Evolutionary conservation across 352 stramenopile species (phyloP), one percentile per base, ranked within the genome.

Genomic region (Globisporangium parvum): DNA sequence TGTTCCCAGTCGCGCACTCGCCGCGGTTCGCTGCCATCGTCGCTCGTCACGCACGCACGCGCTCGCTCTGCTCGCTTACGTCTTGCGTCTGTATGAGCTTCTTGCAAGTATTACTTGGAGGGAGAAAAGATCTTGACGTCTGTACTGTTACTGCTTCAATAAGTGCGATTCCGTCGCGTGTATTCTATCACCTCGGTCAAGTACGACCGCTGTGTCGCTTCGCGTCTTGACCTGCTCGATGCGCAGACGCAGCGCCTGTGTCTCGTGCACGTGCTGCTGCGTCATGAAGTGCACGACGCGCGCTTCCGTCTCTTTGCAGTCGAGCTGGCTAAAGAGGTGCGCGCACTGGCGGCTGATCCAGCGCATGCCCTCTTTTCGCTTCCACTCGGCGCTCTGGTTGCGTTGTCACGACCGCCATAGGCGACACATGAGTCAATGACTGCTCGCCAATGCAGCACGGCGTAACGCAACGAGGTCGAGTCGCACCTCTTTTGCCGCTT

Each of bases 1-100:
- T 82, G 82, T 99, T 99, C 55, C 59, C 71, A 42, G 96, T 99
- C 85, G 98, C 96, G 68, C 94, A 98, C 72, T 98, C 95, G 57
- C 95, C 95, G 15, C 53, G 56, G 17, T 20, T 23, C 41, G 59
- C 59, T 49, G 53, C 53, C 52, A 65, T 65, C n/a, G 31, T 55
- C 21, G 17, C 37, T 55, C 20, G 15, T 45, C 15, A 21, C 18
- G 14, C 39, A 45, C 15, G 39, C 14, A 6, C n/a, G 35, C n/a
- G n/a, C 12, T 26, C 14, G 6, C 5, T 35, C n/a, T 33, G 20
- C 12, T 17, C 23, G 3, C 26, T 41, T 14, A 2, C n/a, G n/a
- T n/a, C 15, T 28, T 49, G 45, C 28, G 33, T 33, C 6, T 18
- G 12, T 35, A 15, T 18, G 26, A 15, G 8, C 26, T 53, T 53